Conservation (phyloP, 768 basidiomycete species). For the Termitomyces sp. region DNA sequence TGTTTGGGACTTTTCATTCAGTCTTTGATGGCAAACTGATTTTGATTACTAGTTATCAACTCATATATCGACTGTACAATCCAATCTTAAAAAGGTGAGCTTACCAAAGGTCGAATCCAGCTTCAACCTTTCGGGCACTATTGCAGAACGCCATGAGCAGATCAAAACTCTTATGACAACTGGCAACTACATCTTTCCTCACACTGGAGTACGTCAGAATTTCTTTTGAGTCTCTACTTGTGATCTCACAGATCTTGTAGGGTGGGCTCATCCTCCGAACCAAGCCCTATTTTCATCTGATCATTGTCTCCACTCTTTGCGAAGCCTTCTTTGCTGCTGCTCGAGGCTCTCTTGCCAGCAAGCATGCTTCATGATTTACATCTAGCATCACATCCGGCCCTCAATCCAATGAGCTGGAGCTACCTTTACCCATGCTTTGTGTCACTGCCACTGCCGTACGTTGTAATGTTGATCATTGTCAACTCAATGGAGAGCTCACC, state of each 20-base stretch:
- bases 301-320: constrained; percentile 1
- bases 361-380: background rate
- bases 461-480: background rate
- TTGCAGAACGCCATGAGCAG: background rate
- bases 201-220: background rate
- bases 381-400: background rate
- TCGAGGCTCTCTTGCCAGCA: background rate
- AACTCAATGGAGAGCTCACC: background rate
- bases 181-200: constrained; percentile 5
- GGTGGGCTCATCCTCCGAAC: background rate
- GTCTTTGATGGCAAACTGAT: background rate
- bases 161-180: background rate
- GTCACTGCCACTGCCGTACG: constrained; percentile 7
- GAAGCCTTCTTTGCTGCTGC: background rate
- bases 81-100: background rate
- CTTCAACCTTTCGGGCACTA: background rate
- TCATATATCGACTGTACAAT: background rate
- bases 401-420: background rate
- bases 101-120: no score
- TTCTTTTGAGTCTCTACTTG: background rate
- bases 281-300: constrained; percentile 2
- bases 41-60: background rate
- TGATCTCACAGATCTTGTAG: background rate
- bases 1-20: background rate
- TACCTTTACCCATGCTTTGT: constrained; percentile 1